Base-by-base conservation (phyloP, 1,284 basidiomycete genomes). In the Naganishia cerealis region DNA sequence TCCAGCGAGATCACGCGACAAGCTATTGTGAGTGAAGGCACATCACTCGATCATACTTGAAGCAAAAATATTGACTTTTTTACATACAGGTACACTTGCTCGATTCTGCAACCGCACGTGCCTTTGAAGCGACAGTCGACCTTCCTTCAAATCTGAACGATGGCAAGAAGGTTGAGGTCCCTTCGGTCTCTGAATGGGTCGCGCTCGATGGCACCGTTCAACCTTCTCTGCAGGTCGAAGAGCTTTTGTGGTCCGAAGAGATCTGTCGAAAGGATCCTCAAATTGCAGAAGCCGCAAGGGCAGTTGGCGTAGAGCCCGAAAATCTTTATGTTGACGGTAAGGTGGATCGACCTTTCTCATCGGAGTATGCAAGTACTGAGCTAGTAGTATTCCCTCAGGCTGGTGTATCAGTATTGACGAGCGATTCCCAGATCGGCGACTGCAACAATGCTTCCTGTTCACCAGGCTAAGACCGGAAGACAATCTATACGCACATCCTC, bases 331-430 rank as follows among this genome's bases (percentile, higher is more conserved):
- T 81, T 24, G 82, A 82, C 67, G 77, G 74, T 74, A 40, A 67
- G 74, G 67, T 12, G n/a, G 7, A 9, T 53, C 6, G 3, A 67
- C 55, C 57, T 66, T 33, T 40, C 58, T 24, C 15, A 2, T 7
- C 43, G 33, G 38, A 33, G 50, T 56, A 21, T 36, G n/a, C 40
- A 56, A 29, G 9, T n/a, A 16, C 33, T 50, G 21, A 66, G n/a
- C 29, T 21, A n/a, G 15, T 13, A 10, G 26, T 18, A 33, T 66
- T 57, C 21, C 46, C 8, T 24, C 42, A 75, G 78, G 81, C 53
- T 83, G 83, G 83, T 79, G 78, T 56, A 80, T 75, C 59, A 82
- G 81, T 50, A 75, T 77, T 73, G 82, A 83, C 71, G 76, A 81
- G 71, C 78, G 82, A 53, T 83, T 81, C 73, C 69, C 69, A 6